phyloP scores from a whole-genome alignment of 129 eudicot species.

The Oenanthe sinensis region DNA sequence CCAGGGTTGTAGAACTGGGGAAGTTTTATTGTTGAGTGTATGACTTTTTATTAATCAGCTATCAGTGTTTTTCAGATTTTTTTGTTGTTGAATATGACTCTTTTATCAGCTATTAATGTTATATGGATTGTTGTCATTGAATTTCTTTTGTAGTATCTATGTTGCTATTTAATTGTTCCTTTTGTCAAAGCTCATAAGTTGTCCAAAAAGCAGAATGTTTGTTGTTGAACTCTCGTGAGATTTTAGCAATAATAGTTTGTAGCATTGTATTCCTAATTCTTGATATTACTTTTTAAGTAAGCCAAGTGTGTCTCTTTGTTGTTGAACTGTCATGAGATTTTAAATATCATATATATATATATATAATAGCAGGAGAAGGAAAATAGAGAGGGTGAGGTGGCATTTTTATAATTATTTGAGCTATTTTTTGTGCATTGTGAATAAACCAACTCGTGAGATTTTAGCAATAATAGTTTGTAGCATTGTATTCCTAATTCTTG shows the following conservation, averaged over 20 bases:
- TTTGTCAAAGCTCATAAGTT: neutral
- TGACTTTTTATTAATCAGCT: neutral
- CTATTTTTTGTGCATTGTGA: no score
- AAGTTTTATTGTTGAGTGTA: neutral
- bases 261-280: neutral
- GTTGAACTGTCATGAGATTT: neutral
- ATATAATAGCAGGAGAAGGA: no score
- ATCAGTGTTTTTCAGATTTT: neutral
- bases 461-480: neutral
- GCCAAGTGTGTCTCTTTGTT: neutral
- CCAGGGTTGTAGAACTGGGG: neutral
- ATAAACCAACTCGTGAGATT: neutral
- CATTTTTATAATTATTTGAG: no score
- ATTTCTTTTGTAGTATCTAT: neutral
- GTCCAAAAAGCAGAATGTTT: neutral
- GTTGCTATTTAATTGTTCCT: neutral
- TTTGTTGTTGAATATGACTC: neutral
- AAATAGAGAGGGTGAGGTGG: no score
- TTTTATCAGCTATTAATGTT: neutral
- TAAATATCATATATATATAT: neutral
- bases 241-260: neutral
- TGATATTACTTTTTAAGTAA: neutral
- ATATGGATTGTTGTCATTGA: neutral
- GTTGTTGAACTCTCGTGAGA: neutral
- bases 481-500: neutral